These are phyloP conservation scores for Biscogniauxia marginata DNA, from an alignment of 2,329 filamentous ascomycete genomes.

Conservation along the genomic window DNA sequence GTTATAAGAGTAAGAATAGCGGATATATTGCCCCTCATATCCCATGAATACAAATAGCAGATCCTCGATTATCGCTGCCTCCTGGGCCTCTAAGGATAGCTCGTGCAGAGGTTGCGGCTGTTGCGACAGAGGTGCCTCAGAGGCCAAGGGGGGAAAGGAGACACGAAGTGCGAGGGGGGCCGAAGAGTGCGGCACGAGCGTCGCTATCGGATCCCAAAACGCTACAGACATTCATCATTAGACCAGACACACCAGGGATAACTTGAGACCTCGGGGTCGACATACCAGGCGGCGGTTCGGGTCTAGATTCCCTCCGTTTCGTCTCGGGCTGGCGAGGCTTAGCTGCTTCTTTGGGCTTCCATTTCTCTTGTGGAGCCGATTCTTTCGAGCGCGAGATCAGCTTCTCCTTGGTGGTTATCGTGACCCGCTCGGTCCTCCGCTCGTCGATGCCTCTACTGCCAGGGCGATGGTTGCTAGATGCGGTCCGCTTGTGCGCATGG, in stretches of 20 bases:
- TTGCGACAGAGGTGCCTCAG: conserved; percentile 66
- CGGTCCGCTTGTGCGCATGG: conserved; percentile 54
- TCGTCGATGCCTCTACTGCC: conserved; percentile 50
- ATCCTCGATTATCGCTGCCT: conserved; percentile 84
- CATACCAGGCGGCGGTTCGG: conserved; percentile 52
- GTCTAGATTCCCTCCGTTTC: conserved; percentile 43
- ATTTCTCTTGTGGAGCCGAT: conserved; percentile 32
- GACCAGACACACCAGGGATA: conserved; percentile 7
- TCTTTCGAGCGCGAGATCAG: conserved; percentile 47
- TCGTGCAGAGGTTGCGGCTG: conserved; percentile 68
- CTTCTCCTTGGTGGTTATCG: conserved; percentile 63
- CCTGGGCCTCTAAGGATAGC: conserved; percentile 77
- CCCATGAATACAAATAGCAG: conserved; percentile 96
- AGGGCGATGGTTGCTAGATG: conserved; percentile 56
- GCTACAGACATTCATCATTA: conserved; percentile 35
- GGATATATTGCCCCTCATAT: conserved; percentile 96
- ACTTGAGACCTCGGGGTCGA: conserved; percentile 5
- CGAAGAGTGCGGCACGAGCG: conserved; percentile 64
- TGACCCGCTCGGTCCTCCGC: conserved; percentile 54
- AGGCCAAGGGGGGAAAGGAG: conserved; percentile 70
- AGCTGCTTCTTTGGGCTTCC: conserved; percentile 38
- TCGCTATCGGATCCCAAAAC: conserved; percentile 78
- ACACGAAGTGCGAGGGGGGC: conserved; percentile 50
- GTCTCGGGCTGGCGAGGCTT: conserved; percentile 45
- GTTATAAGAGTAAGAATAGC: conserved; percentile 79